Base-by-base conservation (phyloP, 2,329 filamentous ascomycete species). In the Penicillium sp. region DNA sequence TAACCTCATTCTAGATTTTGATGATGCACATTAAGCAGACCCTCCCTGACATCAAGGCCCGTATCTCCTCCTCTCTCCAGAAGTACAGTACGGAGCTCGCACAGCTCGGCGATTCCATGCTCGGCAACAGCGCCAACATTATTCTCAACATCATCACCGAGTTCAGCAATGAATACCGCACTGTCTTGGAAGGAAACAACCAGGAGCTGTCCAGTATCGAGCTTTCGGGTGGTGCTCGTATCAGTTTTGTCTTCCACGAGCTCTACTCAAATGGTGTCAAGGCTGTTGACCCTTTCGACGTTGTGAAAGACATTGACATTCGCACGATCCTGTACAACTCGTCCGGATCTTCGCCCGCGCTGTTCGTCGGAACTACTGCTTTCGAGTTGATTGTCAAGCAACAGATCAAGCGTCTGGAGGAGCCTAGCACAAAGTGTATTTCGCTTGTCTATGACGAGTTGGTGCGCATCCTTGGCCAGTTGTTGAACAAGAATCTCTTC, bases 1-100 rank as follows among this genome's bases (percentile, higher is more conserved):
- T 49, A 34, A 26, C 29, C 16, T 24, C 24, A 13, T 36, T 45
- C 13, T 67, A 84, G 81, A 97, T 99, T 69, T 83, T 99, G 64
- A 97, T 99, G 93, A 99, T 99, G 94, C 94, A 99, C 79, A 99
- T 99, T 80, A 99, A 99, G 78, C 93, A 99, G 79, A 99, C 94
- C 1, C 83, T 99, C 13, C 94, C 94, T 38, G 94, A 99, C 70
- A 99, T 99, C 80, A 99, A 99, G 79, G 90, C 89, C 13, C 88
- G 95, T 59, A 99, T 99, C 65, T 84, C 89, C n/a, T 88, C 89
- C 62, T 96, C 93, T 13, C 80, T 99, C 54, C 87, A 92, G 70
- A 99, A 99, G 72, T 99, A 99, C 74, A 80, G 84, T 4, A 76
- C 85, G 39, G 94, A 99, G 74, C 82, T 99, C 21, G 79, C 84